Evolutionary conservation across 306 rosid genomes (phyloP).

Genomic region (Dalbergia cultrata): DNA sequence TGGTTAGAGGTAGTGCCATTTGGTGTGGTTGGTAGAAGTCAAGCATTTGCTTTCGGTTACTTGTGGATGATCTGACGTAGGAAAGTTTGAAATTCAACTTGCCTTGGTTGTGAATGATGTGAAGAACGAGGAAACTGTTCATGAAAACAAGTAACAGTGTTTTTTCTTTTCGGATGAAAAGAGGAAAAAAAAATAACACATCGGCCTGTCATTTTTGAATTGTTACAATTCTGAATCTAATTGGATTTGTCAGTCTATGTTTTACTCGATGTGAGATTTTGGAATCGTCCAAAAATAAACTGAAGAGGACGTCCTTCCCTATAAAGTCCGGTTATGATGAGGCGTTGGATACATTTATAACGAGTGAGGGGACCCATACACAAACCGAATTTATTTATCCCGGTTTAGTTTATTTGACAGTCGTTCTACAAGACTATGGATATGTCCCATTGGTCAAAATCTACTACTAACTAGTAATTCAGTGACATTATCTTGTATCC

Average conservation of each 20-base stretch:
- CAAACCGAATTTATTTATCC: conserved; percentile 64
- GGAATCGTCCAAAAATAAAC: no score
- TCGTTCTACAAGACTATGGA: conserved; percentile 68
- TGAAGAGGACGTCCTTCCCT: no score
- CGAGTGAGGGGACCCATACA: conserved; percentile 73
- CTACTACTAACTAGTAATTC: neutral
- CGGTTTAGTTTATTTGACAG: conserved; percentile 72
- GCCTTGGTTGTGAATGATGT: no score
- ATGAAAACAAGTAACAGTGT: no score
- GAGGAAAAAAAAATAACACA: no score
- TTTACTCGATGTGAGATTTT: no score
- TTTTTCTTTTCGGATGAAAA: no score
- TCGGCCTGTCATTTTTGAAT: no score
- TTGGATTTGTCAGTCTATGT: no score
- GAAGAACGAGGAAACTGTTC: no score
- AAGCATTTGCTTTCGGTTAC: neutral
- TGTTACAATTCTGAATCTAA: no score
- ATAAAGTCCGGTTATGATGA: no score
- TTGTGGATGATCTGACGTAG: neutral
- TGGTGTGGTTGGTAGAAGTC: neutral
- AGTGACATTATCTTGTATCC: neutral
- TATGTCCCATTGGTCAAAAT: conserved; percentile 46
- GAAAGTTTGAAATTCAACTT: neutral
- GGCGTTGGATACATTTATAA: conserved; percentile 73
- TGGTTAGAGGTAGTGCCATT: neutral